Evolutionary conservation across 1,139 yeast genomes (phyloP), one percentile per base, ranked within the genome.

Genomic region (Suhomyces bolitotheri): DNA sequence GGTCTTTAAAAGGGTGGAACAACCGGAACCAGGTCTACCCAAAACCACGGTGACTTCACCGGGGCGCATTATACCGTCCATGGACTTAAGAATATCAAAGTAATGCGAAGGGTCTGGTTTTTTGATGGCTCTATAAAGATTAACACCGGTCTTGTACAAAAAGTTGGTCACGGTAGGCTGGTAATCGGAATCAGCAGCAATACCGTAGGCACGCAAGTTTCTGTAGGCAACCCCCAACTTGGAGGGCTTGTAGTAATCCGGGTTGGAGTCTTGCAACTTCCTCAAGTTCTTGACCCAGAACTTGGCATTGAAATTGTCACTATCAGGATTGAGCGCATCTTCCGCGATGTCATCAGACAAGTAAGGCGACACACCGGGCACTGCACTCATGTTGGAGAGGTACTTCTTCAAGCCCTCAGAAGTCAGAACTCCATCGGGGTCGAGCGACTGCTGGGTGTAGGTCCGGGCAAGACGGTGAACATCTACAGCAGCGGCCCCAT

Each of bases 21-120:
- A 86, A 40, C 95, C 95, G 17, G 90, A 78, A 52, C 94, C 94
- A 0, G 94, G 94, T 56, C 90, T 76, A 27, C 94, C 94, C 25
- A 84, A 62, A 1, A 84, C 94, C 32, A 85, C 87, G 4, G 86
- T 75, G 36, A 85, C 66, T 49, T 83, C 86, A 36, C 95, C 90
- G 0, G 92, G 84, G 28, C 67, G 64, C 44, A 82, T 65, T 5
- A 80, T 50, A 17, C 84, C 90, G 46, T 82, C 86, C 80, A 82
- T 79, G 15, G 81, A 69, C 50, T 78, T 75, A 47, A 82, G 61
- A 42, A 84, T 84, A 40, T 81, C 80, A 34, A 70, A 79, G 43
- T 48, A 49, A 42, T 38, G 56, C 26, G 50, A 54, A 29, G 47
- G 52, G 42, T 46, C 60, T 26, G 42, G 46, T 25, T 50, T 46